phyloP scores from a whole-genome alignment of 2,329 filamentous ascomycete species.

The Phoma sp. region DNA sequence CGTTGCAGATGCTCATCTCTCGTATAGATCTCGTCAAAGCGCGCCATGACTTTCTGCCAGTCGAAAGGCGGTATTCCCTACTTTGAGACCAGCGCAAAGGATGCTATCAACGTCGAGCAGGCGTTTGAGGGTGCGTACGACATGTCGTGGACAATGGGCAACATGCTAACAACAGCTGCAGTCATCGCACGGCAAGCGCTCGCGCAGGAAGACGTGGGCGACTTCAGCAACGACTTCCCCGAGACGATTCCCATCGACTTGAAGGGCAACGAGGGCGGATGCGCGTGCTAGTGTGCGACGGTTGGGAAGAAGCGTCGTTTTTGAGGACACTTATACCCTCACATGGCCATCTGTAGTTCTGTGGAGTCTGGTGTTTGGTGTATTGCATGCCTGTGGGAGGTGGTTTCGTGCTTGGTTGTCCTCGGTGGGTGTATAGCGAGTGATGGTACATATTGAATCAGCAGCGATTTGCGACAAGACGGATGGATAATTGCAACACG shows the following conservation, averaged over 20 bases:
- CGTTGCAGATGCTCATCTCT: slow-evolving; percentile 17
- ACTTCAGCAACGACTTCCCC: slow-evolving; percentile 96
- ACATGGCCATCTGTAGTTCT: slow-evolving; percentile 7
- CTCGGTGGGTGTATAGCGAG: slow-evolving; percentile 11
- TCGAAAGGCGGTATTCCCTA: slow-evolving; percentile 97
- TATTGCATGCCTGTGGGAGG: slow-evolving; percentile 22
- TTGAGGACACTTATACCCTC: slow-evolving; percentile 12
- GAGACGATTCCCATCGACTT: slow-evolving; percentile 99
- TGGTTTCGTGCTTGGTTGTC: slow-evolving; percentile 25
- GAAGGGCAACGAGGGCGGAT: slow-evolving; percentile 90
- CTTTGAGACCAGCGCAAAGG: slow-evolving; percentile 99
- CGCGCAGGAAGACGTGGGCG: slow-evolving; percentile 95
- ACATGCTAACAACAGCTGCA: slow-evolving; percentile 48
- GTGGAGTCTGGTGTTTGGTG: slow-evolving; percentile 39
- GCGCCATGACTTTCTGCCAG: slow-evolving; percentile 96
- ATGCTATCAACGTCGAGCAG: slow-evolving; percentile 96
- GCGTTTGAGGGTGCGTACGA: slow-evolving; percentile 67
- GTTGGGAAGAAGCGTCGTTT: slow-evolving; percentile 16
- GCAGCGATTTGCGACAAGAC: background rate
- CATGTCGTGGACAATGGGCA: background rate
- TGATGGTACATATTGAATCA: slow-evolving; percentile 21
- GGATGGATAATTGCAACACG: too few species aligned
- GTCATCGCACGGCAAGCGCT: slow-evolving; percentile 96
- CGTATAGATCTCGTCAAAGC: slow-evolving; percentile 84
- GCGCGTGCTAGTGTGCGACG: slow-evolving; percentile 72